phyloP scores from a whole-genome alignment of 1,284 basidiomycete species.

The Kwoniella shivajii region DNA sequence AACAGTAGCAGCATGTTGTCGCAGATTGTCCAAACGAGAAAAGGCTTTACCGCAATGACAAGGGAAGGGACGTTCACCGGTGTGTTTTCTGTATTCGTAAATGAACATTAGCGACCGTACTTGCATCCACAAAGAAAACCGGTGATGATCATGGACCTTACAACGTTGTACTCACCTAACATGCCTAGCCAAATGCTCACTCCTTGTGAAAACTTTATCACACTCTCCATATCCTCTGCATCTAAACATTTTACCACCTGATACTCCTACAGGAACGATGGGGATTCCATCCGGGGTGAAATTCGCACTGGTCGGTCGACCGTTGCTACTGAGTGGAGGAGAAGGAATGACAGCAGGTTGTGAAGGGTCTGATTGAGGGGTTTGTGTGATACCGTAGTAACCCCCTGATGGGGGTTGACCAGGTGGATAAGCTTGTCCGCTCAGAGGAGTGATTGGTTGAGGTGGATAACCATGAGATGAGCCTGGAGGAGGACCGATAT shows the following conservation, averaged over 20 bases:
- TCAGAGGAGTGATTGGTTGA: conserved; percentile 42
- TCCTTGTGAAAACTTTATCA: conserved; percentile 92
- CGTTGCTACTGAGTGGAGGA: conserved; percentile 35
- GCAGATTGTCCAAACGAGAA: conserved; percentile 91
- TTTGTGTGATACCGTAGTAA: conserved; percentile 37
- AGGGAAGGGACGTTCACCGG: conserved; percentile 90
- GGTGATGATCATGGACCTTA: too few species aligned
- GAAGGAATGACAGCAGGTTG: conserved; percentile 33
- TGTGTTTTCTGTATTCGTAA: conserved; percentile 75
- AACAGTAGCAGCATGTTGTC: conserved; percentile 94
- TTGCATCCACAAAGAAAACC: too few species aligned
- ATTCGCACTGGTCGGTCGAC: conserved; percentile 21
- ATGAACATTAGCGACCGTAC: too few species aligned
- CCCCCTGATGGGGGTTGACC: conserved; percentile 28
- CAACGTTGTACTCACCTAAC: conserved; percentile 74
- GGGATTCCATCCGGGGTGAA: conserved; percentile 46
- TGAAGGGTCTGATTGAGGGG: conserved; percentile 20
- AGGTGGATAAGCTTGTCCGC: conserved; percentile 38
- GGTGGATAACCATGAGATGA: conserved; percentile 45
- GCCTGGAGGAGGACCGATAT: conserved; percentile 34
- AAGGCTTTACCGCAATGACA: conserved; percentile 96
- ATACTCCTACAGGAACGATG: conserved; percentile 52
- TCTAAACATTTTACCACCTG: conserved; percentile 79
- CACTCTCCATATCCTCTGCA: conserved; percentile 94
- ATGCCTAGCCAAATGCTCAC: conserved; percentile 92